Conservation (phyloP, 192 early-diverging fungal genomes). For the Coemansia pectinata region DNA sequence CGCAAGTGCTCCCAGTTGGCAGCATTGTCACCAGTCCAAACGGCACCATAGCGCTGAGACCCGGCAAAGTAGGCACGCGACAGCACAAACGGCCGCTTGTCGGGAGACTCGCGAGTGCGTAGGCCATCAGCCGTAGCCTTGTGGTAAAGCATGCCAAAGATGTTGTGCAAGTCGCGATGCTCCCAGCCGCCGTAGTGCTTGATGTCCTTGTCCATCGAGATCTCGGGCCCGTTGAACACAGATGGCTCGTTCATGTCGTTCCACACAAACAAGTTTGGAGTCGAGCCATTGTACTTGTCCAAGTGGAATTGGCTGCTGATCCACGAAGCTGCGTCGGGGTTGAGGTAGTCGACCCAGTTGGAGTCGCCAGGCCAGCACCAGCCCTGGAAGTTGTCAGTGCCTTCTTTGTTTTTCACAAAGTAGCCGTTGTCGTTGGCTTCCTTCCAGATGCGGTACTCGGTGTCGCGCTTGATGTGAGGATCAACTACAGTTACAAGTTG, state of each 20-base stretch:
- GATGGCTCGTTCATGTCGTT: conserved; percentile 99
- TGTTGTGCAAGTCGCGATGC: conserved; percentile 95
- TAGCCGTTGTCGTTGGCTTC: conserved; percentile 73
- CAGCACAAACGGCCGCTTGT: conserved; percentile 87
- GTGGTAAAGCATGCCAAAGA: conserved; percentile 88
- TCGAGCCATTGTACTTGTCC: conserved; percentile 82
- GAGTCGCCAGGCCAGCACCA: conserved; percentile 99
- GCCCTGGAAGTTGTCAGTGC: conserved; percentile 75
- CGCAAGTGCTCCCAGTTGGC: conserved; percentile 87
- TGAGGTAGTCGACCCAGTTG: conserved; percentile 89
- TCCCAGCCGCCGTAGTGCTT: conserved; percentile 86
- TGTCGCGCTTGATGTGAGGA: conserved; percentile 93
- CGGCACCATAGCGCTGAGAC: conserved; percentile 90
- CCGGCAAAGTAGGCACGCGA: conserved; percentile 97
- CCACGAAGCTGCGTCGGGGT: conserved; percentile 75
- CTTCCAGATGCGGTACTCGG: conserved; percentile 72
- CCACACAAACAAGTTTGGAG: conserved; percentile 85
- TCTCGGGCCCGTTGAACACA: conserved; percentile 96
- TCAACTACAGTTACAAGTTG: conserved; percentile 96
- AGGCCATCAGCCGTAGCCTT: conserved; percentile 84
- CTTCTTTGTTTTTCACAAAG: conserved; percentile 78
- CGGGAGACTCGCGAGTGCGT: conserved; percentile 57
- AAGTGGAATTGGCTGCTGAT: conserved; percentile 78
- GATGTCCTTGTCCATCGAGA: conserved; percentile 93
- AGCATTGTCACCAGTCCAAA: conserved; percentile 98